These are phyloP conservation scores for Colletotrichum melonis DNA, from an alignment of 2,329 filamentous ascomycete genomes.

Conservation along the genomic window DNA sequence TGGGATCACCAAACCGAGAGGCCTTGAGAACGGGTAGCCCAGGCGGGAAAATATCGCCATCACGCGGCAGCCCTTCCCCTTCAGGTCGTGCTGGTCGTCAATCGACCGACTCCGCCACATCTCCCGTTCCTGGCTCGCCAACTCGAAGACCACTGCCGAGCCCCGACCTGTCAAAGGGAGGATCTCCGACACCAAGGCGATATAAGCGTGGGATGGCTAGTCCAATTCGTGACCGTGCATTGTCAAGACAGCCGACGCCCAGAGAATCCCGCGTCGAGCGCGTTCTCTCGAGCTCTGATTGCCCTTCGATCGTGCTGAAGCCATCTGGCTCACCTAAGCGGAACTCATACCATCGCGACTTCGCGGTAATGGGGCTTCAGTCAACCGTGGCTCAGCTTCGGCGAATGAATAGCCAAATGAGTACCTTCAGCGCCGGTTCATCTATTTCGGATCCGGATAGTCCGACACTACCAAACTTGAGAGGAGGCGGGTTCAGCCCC, in stretches of 20 bases:
- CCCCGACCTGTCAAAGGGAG: slow-evolving; percentile 2
- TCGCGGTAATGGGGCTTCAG: slow-evolving; percentile 27
- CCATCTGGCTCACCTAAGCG: slow-evolving; percentile 1
- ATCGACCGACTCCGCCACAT: background rate
- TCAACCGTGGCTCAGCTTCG: slow-evolving; percentile 62
- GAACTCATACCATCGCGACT: slow-evolving; percentile 18
- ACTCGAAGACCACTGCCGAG: background rate
- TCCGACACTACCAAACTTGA: slow-evolving; percentile 51
- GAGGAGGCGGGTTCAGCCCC: slow-evolving; percentile 53
- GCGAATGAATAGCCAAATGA: slow-evolving; percentile 67
- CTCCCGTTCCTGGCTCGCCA: background rate
- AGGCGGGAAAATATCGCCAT: background rate
- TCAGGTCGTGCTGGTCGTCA: background rate
- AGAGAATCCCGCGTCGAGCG: background rate
- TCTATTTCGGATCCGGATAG: slow-evolving; percentile 49
- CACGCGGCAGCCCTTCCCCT: background rate
- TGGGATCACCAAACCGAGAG: background rate
- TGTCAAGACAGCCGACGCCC: background rate
- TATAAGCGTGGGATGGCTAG: slow-evolving; percentile 20
- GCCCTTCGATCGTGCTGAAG: slow-evolving; percentile 22
- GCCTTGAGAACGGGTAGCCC: slow-evolving; percentile 5
- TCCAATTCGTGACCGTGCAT: slow-evolving; percentile 12
- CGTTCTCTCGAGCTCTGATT: slow-evolving; percentile 1
- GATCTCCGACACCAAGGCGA: slow-evolving; percentile 18
- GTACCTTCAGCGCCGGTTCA: slow-evolving; percentile 55